Evolutionary conservation across 1,139 yeast species (phyloP).

Genomic region (Pneumocystis carinii): DNA sequence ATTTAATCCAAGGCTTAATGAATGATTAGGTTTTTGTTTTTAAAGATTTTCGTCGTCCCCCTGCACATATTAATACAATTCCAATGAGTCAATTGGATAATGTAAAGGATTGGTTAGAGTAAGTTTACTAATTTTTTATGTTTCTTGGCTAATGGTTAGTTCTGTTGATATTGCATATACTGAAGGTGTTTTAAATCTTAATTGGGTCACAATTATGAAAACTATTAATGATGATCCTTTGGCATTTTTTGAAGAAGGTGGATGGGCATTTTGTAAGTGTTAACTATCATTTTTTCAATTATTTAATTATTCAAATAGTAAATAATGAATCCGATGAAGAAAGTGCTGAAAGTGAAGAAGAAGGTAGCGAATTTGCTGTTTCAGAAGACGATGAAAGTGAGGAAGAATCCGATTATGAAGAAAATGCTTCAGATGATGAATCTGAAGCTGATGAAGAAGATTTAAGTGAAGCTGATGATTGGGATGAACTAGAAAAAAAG

Average conservation of each 20-base stretch:
- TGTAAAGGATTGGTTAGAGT: slow-evolving; percentile 90
- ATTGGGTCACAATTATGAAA: slow-evolving; percentile 93
- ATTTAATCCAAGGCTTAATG: not conserved
- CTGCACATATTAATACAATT: slow-evolving; percentile 82
- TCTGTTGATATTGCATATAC: slow-evolving; percentile 68
- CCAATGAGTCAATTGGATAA: slow-evolving; percentile 87
- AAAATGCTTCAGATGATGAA: slow-evolving; percentile 19
- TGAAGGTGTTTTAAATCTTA: slow-evolving; percentile 89
- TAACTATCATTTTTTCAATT: slow-evolving; percentile 36
- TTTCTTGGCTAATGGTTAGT: not conserved
- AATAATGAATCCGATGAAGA: slow-evolving; percentile 13
- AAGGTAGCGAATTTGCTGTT: slow-evolving; percentile 41
- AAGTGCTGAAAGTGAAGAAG: slow-evolving; percentile 24
- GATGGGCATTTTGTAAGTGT: slow-evolving; percentile 73
- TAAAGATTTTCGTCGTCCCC: slow-evolving; percentile 77
- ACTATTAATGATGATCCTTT: slow-evolving; percentile 85
- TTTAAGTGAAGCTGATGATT: slow-evolving; percentile 26
- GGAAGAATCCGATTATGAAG: slow-evolving; percentile 37
- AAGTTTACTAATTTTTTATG: slow-evolving; percentile 30
- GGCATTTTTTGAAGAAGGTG: slow-evolving; percentile 82
- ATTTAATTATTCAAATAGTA: slow-evolving; percentile 32
- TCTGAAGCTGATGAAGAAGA: slow-evolving; percentile 18
- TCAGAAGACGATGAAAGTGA: slow-evolving; percentile 60
- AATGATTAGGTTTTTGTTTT: slow-evolving; percentile 43
- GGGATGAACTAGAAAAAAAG: slow-evolving; percentile 27